Base-by-base conservation (phyloP, 768 basidiomycete genomes). In the Brasilioporus rufonigricans region DNA sequence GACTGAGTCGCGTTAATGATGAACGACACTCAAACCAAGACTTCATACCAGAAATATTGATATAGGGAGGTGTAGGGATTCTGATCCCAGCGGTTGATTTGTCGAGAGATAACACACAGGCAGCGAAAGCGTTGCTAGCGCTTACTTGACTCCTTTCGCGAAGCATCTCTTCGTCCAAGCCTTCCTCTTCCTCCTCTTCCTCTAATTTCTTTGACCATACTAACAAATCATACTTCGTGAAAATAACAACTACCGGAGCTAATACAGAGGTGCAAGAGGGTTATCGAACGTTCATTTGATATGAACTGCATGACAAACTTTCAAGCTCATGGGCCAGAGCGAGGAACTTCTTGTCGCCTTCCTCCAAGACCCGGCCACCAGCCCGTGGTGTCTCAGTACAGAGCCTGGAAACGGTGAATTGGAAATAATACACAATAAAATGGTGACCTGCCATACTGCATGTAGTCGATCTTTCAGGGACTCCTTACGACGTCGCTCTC, bases 161-260 rank as follows among this genome's bases (percentile, higher is more conserved):
- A 5, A 56, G 26, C 10, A 24, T 48, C 19, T 43, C 50, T 32
- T 47, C 45, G 6, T 56, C 50, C 23, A 24, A 11, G 19, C 39
- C 50, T 8, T 47, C 45, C 5, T 36, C 50, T 36, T 29, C 9
- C 12, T 29, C 9, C 12, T 40, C 24, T n/a, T 51, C 49, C 5
- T 56, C 49, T 7, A 44, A 36, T 24, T 26, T 11, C 40, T 56
- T 56, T 19, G 50, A 52, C 16, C 10, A 36, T 19, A 47, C 45
- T 3, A 56, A 40, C 4, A 47, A 12, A 53, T 56, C 55, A 8
- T 52, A 56, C 45, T 56, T 53, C 5, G 50, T 56, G 39, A 56
- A 56, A 11, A 52, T 33, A n/a, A 56, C 26, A 12, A 56, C 50
- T 4, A 56, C 50, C 1, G 50, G 55, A 9, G 33, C 55, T 56